A percentile compares a stretch with the other conserved stretches of the same genome.
phyloP scores from a whole-genome alignment of 2,329 filamentous ascomycete genomes.

The Sclerotinia subarctica region DNA sequence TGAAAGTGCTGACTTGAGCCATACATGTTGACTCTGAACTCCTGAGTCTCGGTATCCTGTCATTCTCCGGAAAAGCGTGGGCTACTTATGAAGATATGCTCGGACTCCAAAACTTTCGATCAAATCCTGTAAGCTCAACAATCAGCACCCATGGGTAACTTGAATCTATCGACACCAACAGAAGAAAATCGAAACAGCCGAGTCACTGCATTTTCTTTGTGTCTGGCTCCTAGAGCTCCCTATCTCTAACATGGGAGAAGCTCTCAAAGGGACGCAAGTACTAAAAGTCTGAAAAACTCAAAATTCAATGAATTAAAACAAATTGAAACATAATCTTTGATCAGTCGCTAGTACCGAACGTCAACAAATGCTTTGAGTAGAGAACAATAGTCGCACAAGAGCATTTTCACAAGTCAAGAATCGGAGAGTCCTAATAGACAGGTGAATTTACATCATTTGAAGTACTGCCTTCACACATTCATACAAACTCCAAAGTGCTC shows the following conservation, averaged over 20 bases:
- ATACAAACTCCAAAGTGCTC: slow-evolving; percentile 25
- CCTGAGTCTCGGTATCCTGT: neutral
- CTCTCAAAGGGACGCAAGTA: neutral
- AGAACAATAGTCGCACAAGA: neutral
- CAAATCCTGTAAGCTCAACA: neutral
- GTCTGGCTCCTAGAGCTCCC: neutral
- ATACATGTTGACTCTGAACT: neutral
- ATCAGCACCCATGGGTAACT: neutral
- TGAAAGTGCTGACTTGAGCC: neutral
- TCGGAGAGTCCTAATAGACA: neutral
- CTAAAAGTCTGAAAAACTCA: neutral
- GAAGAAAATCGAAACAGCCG: neutral
- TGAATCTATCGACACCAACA: neutral
- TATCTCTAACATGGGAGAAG: neutral
- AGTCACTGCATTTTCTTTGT: neutral
- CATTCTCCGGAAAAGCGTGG: neutral
- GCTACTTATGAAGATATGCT: neutral
- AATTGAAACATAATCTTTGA: neutral
- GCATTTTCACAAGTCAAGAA: neutral
- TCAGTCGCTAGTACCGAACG: neutral
- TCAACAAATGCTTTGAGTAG: neutral
- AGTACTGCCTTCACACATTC: slow-evolving; percentile 29
- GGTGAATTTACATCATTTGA: neutral
- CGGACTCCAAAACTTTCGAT: neutral
- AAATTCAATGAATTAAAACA: neutral